Evolutionary conservation across 106 monocot genomes (phyloP), one percentile per base, ranked within the genome.

Genomic region (Apostasia ramifera): DNA sequence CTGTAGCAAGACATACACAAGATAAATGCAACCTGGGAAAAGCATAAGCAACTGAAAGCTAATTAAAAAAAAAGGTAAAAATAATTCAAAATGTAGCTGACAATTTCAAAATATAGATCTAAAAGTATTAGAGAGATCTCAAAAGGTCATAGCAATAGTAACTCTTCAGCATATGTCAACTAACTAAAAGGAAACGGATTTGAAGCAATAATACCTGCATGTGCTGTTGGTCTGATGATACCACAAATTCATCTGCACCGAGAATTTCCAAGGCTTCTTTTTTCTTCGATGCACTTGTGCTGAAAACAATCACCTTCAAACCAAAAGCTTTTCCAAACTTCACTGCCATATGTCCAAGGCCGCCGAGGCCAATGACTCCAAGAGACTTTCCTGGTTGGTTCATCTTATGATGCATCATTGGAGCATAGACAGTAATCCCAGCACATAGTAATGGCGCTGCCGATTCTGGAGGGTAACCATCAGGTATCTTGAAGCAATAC

Each of bases 241-340:
- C n/a, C 57, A 95, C 89, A 74, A 95, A 95, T 50, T 73, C 73
- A 46, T 95, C 89, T 13, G 86, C 95, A 63, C 84, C 86, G 37
- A 95, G 89, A 13, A 86, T 74, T 49, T 68, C 67, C 43, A 95
- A 45, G 6, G 95, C 91, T 77, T 92, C 95, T 1, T 82, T 80
- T 72, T 71, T 82, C 82, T 95, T 95, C 13, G 84, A 95, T 39
- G 55, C 58, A 54, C 86, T 89, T 5, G 95, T 95, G 77, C 95
- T 95, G 44, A 95, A 66, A 45, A 95, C 80, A 1, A 86, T 88
- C 8, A 95, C 95, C 4, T 85, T 81, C 71, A 95, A 70, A 56
- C 95, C 95, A 62, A 95, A 95, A 15, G 86, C 86, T 81, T 92
- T 92, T n/a, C 91, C 95, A 73, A 89, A 92, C 65, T 89, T 89